Evolutionary conservation across 2,329 filamentous ascomycete species (phyloP).

Genomic region (Hypomyces rosellus): DNA sequence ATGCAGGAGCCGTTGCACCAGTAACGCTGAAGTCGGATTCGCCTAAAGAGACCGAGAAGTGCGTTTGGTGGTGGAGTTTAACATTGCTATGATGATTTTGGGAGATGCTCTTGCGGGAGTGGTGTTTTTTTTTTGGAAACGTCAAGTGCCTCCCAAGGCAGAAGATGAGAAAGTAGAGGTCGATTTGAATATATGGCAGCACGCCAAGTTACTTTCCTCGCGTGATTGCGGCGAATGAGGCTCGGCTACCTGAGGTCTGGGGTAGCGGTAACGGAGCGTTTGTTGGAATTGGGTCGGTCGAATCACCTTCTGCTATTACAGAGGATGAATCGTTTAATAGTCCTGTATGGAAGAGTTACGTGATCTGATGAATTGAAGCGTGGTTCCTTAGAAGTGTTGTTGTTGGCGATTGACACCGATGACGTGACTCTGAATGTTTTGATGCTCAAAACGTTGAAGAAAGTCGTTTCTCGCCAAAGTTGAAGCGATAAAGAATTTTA

Average conservation of each 20-base stretch:
- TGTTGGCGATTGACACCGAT: no score
- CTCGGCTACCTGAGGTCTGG: background rate
- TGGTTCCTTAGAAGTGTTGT: background rate
- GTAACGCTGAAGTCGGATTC: background rate
- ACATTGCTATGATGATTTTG: background rate
- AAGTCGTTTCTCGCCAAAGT: background rate
- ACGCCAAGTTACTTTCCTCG: background rate
- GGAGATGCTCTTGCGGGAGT: slow-evolving; percentile 4
- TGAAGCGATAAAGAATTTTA: background rate
- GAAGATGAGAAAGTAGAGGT: background rate
- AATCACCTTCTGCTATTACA: no score
- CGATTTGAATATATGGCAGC: background rate
- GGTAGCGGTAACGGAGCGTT: no score
- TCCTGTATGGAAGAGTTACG: background rate
- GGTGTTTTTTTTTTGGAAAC: slow-evolving; percentile 1
- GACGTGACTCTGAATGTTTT: background rate
- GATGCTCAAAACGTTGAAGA: background rate
- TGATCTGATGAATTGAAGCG: background rate
- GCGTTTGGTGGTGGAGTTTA: slow-evolving; percentile 2
- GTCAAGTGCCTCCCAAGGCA: slow-evolving; percentile 1
- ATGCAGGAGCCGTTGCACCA: background rate
- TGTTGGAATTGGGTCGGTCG: no score
- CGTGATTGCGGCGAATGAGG: background rate
- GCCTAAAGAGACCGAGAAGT: background rate
- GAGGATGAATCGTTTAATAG: no score